Evolutionary conservation across 257 asterid genomes (phyloP).

Genomic region (Capsicum rhomboideum): DNA sequence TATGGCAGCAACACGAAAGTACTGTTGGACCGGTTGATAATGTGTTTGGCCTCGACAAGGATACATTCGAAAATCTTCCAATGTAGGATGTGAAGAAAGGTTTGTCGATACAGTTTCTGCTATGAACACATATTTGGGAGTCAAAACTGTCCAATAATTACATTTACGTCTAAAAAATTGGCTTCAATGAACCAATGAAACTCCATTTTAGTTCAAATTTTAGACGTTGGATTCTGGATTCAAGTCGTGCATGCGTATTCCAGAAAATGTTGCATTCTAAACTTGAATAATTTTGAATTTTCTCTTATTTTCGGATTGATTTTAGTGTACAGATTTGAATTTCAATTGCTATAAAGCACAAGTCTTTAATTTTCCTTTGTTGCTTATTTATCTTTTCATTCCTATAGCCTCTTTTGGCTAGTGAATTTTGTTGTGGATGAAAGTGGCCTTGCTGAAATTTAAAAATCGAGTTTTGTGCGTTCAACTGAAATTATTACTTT

Average conservation of each 20-base stretch:
- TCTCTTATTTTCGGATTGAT: background rate
- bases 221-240: background rate
- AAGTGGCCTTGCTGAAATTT: too few species aligned
- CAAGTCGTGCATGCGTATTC: background rate
- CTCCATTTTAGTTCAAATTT: background rate
- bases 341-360: background rate
- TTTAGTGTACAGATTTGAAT: background rate
- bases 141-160: constrained; percentile 34
- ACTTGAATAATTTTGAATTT: background rate
- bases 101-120: too few species aligned
- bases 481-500: too few species aligned
- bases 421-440: too few species aligned
- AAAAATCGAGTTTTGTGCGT: too few species aligned
- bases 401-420: too few species aligned
- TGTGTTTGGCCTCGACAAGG: constrained; percentile 52
- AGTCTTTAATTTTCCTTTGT: background rate
- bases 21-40: constrained; percentile 34
- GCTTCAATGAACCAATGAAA: background rate
- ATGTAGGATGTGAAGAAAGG: constrained; percentile 15
- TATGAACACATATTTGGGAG: background rate
- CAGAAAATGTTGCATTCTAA: background rate
- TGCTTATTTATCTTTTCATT: background rate
- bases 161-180: constrained; percentile 6
- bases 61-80: constrained; percentile 50
- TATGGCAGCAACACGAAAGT: constrained; percentile 25